phyloP scores from a whole-genome alignment of 106 monocot genomes.

The Platanthera zijinensis region DNA sequence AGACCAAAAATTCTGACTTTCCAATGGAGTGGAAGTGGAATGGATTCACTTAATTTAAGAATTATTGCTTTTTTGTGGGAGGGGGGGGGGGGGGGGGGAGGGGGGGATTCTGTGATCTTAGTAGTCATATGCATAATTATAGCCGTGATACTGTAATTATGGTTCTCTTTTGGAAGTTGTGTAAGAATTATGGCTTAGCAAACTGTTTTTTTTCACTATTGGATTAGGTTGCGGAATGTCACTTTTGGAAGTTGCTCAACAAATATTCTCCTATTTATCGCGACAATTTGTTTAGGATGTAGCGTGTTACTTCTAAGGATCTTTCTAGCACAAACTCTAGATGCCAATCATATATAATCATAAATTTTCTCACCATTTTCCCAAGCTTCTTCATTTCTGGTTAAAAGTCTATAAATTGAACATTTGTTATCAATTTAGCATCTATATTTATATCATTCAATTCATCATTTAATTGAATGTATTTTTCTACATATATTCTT shows the following conservation, averaged over 20 bases:
- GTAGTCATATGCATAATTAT: too few species aligned
- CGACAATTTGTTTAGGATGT: background rate
- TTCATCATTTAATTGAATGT: background rate
- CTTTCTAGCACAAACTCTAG: background rate
- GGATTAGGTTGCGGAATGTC: background rate
- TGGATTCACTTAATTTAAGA: too few species aligned
- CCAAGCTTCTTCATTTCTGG: background rate
- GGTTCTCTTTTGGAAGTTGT: too few species aligned
- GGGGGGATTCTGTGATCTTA: too few species aligned
- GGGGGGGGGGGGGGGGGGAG: too few species aligned
- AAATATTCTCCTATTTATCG: background rate
- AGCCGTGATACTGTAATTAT: too few species aligned
- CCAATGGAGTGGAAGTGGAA: too few species aligned
- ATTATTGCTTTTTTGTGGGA: too few species aligned
- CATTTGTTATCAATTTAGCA: background rate
- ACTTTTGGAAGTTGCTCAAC: background rate
- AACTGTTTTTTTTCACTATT: background rate
- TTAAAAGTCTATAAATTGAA: background rate
- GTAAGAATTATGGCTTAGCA: background rate
- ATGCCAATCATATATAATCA: background rate
- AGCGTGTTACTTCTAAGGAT: background rate
- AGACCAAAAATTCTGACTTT: too few species aligned
- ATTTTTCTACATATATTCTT: background rate
- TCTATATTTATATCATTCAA: background rate
- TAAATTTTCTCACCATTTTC: background rate